Evolutionary conservation across 805 yeast genomes (phyloP).

Genomic region (Nakazawaea pomicola): DNA sequence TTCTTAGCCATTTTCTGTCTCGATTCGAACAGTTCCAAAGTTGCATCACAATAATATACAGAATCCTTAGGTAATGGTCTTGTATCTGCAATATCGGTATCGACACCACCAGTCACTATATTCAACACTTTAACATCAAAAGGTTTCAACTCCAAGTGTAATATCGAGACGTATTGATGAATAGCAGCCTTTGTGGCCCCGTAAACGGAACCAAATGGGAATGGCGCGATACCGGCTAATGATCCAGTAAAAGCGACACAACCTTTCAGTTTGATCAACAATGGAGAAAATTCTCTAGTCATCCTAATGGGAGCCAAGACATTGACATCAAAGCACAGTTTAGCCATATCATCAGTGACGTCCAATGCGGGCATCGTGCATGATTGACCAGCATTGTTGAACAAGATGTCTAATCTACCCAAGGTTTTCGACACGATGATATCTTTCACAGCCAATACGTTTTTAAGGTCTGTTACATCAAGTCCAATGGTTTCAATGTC

Average conservation of each 20-base stretch:
- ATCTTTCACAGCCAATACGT: conserved; percentile 22
- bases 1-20: conserved; percentile 57
- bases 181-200: conserved; percentile 72
- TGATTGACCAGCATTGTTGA: conserved; percentile 54
- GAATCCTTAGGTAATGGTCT: conserved; percentile 56
- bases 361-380: conserved; percentile 70
- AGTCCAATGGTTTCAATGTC: conserved; percentile 26
- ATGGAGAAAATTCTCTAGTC: conserved; percentile 50
- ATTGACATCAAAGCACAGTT: conserved; percentile 56
- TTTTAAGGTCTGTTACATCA: conserved; percentile 32
- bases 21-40: conserved; percentile 38
- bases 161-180: conserved; percentile 60
- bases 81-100: conserved; percentile 63
- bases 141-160: conserved; percentile 65
- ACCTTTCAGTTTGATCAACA: conserved; percentile 61
- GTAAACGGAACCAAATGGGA: conserved; percentile 68
- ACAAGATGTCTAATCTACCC: conserved; percentile 32
- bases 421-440: conserved; percentile 23
- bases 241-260: conserved; percentile 74
- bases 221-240: conserved; percentile 55
- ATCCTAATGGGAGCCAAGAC: conserved; percentile 66
- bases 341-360: conserved; percentile 48
- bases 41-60: conserved; percentile 46
- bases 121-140: conserved; percentile 68
- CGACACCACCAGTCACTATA: conserved; percentile 72